phyloP scores from a whole-genome alignment of 768 basidiomycete species.

The Kondoa malvinella region DNA sequence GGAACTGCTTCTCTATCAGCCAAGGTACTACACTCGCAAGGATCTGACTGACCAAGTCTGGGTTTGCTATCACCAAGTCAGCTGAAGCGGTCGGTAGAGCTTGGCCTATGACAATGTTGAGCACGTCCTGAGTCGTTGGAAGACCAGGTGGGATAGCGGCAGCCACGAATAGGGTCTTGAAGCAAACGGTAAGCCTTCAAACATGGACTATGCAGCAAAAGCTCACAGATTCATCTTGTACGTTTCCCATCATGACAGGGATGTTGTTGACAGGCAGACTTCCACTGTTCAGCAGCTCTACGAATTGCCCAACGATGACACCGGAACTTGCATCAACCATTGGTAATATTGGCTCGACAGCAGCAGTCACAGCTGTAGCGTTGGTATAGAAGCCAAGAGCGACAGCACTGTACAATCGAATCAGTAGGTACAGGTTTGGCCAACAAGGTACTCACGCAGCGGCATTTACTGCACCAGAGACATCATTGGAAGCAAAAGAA shows the following conservation, averaged over 20 bases:
- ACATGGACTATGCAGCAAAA: not conserved
- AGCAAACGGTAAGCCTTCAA: not conserved
- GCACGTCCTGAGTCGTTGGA: slow-evolving; percentile 3
- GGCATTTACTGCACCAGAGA: not conserved
- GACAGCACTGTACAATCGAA: too few relatives aligned
- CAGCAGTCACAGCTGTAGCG: slow-evolving; percentile 1
- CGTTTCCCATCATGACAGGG: slow-evolving; percentile 13
- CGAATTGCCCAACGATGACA: slow-evolving; percentile 14
- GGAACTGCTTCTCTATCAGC: too few relatives aligned
- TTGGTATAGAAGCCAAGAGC: not conserved
- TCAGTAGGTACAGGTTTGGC: too few relatives aligned
- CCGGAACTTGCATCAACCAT: slow-evolving; percentile 12
- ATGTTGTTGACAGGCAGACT: slow-evolving; percentile 7
- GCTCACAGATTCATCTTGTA: slow-evolving; percentile 14
- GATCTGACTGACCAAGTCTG: too few relatives aligned
- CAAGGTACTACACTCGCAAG: slow-evolving; percentile 4
- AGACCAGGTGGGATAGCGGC: slow-evolving; percentile 1
- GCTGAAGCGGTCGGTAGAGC: slow-evolving; percentile 7
- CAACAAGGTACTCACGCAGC: too few relatives aligned
- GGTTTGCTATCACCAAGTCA: slow-evolving; percentile 4
- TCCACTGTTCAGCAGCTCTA: slow-evolving; percentile 7
- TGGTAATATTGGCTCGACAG: slow-evolving; percentile 15
- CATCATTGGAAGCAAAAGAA: not conserved
- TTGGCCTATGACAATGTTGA: not conserved
- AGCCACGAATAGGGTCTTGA: slow-evolving; percentile 17